A percentile compares a stretch with the other conserved stretches of the same genome.
Conservation (phyloP, 2,329 filamentous ascomycete species). For the Microsporum audouinii region DNA sequence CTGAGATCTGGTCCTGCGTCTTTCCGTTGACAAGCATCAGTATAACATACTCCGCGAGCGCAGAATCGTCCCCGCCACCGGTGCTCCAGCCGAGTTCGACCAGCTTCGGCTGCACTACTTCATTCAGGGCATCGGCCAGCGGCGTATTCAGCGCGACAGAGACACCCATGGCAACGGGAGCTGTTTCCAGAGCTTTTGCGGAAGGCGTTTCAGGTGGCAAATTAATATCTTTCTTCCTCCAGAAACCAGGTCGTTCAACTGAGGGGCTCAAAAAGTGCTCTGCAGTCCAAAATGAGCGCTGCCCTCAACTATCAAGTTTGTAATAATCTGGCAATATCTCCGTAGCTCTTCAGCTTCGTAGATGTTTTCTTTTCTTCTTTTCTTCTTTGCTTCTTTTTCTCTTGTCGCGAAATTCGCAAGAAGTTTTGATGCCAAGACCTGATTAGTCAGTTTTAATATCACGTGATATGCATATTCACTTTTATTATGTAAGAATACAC, state of each 20-base stretch:
- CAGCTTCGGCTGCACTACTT: conserved; percentile 78
- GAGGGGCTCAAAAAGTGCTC: background rate
- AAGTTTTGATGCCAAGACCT: background rate
- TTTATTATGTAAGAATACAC: too few species aligned
- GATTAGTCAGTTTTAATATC: too few species aligned
- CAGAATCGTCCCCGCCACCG: conserved; percentile 65
- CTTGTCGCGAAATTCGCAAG: background rate
- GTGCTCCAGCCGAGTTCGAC: conserved; percentile 87
- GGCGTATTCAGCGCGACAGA: conserved; percentile 68
- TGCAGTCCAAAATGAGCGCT: background rate
- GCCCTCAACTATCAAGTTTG: too few species aligned
- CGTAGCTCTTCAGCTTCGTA: background rate
- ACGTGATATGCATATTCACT: too few species aligned
- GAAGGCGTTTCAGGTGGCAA: conserved; percentile 1
- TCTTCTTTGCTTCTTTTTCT: background rate
- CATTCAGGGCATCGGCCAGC: conserved; percentile 70
- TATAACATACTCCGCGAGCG: conserved; percentile 89
- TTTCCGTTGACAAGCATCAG: conserved; percentile 96
- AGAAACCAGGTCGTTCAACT: background rate
- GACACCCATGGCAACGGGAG: conserved; percentile 52
- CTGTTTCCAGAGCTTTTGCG: background rate
- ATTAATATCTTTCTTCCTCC: background rate
- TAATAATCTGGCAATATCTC: too few species aligned
- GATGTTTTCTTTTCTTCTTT: background rate
- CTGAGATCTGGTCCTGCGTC: conserved; percentile 76